Evolutionary conservation across 1,284 basidiomycete species (phyloP), one percentile per base, ranked within the genome.

Genomic region (Grifola frondosa): DNA sequence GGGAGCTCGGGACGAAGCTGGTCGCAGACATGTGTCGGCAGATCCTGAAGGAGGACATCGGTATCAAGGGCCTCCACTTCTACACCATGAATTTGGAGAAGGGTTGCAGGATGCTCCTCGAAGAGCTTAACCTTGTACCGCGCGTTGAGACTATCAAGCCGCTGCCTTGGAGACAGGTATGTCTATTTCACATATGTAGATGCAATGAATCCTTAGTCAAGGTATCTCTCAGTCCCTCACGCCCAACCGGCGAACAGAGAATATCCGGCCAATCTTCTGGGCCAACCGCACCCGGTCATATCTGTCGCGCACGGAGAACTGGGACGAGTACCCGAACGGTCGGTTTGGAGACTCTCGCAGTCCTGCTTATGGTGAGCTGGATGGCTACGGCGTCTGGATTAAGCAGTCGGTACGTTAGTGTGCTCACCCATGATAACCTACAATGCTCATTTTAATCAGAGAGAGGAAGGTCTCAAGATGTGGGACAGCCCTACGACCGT

Each of bases 251-350:
- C 84, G 94, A 35, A 73, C 81, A 54, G 94, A 97, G 68, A 88
- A 79, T 30, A 97, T 95, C 54, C 84, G 94, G 34, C 94, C 94
- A 4, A 97, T 97, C 61, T 97, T 94, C 72, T 94, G 91, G 92
- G 91, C 92, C 16, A 96, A 97, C 69, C 78, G 93, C 31, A 80
- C 91, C 33, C 87, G 91, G 61, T 96, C 91, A 4, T 96, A 96
- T 64, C 73, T 96, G 30, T 90, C 90, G 12, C 85, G 94, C 39
- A 96, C 92, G 17, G 90, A 92, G 63, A 90, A 94, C 60, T 99
- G 96, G 96, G 96, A 99, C 66, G 97, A 99, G 68, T 99, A 96
- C 66, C 96, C 96, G 34, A 99, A 99, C 65, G 97, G 96, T 53
- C 89, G 96, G 52, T 99, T 97, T 62, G 97, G 96, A 57, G 96